These are phyloP conservation scores for Yamadazyma philogaea DNA, from an alignment of 805 yeast genomes.

Conservation along the genomic window DNA sequence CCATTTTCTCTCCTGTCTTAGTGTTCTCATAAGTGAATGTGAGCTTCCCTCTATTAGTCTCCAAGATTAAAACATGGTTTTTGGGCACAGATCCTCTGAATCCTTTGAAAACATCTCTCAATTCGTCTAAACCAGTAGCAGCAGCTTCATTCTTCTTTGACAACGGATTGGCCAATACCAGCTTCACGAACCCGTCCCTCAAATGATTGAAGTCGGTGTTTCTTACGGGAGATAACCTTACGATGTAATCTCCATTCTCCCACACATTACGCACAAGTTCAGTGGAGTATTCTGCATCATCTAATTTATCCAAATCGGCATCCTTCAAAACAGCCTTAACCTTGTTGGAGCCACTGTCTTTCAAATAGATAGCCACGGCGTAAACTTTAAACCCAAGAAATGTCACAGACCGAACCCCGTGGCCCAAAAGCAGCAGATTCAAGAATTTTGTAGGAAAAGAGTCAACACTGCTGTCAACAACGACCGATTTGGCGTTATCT, in stretches of 20 bases:
- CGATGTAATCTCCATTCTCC: constrained; percentile 59
- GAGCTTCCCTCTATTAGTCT: constrained; percentile 35
- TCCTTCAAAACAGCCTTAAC: constrained; percentile 36
- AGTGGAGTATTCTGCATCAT: constrained; percentile 48
- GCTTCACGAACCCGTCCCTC: constrained; percentile 83
- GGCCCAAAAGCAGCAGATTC: constrained; percentile 61
- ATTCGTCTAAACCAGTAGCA: constrained; percentile 61
- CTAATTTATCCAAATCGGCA: constrained; percentile 34
- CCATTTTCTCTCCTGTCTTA: constrained; percentile 18
- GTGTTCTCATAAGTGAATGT: constrained; percentile 27
- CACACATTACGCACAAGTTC: constrained; percentile 56
- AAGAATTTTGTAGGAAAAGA: constrained; percentile 42
- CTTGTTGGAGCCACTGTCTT: constrained; percentile 50
- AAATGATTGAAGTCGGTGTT: constrained; percentile 89
- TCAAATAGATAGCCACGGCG: constrained; percentile 79
- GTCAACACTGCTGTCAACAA: constrained; percentile 48
- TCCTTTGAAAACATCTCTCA: constrained; percentile 56
- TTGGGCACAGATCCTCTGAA: constrained; percentile 72
- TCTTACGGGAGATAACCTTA: constrained; percentile 81
- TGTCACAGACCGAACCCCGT: constrained; percentile 81
- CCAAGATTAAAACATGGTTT: constrained; percentile 61
- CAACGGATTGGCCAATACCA: constrained; percentile 65
- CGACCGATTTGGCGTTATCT: constrained; percentile 9
- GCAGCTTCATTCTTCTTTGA: constrained; percentile 46
- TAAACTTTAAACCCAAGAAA: constrained; percentile 81